Evolutionary conservation across 768 basidiomycete genomes (phyloP), one percentile per base, ranked within the genome.

Genomic region (Pulveroboletus ravenelii): DNA sequence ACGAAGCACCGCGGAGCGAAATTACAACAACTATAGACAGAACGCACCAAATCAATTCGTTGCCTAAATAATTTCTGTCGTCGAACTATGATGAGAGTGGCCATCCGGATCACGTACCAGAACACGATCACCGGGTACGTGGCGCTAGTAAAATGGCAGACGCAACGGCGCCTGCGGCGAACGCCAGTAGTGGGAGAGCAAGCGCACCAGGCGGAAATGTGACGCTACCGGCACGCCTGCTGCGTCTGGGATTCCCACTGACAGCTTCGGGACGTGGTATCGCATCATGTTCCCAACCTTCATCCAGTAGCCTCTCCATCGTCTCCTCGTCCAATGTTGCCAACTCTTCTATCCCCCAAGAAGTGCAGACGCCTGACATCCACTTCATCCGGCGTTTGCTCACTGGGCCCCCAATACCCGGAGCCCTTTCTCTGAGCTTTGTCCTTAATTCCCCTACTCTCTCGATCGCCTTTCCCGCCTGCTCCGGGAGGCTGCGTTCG

Each of bases 281-380:
- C 10, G 58, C 52, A 47, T 77, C 71, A 40, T 80, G 77, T 59
- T 92, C 87, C 93, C 93, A 99, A 4, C 95, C 95, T 39, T 86
- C 78, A 53, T 89, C 81, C 52, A 99, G 67, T 15, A 98, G 69
- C 50, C 60, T 75, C 27, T 71, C 70, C 69, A 90, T 87, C 67
- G 75, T 75, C 14, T 62, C 71, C 30, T 87, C 82, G 65, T 91
- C 81, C 59, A 94, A 73, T 48, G 66, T 54, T 3, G 79, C 81
- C 52, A 99, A 78, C 48, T 94, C 87, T 40, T 87, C 88, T 73
- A 97, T 73, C 30, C 78, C 72, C 94, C 94, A 98, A 29, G 73
- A 67, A 52, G 90, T 89, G 69, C 92, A 97, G 20, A 96, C 72
- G 53, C 78, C 78, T 17, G 85, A 80, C 87, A 96, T 94, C 92